Evolutionary conservation across 257 asterid species (phyloP).

Genomic region (Buddleja alternifolia): DNA sequence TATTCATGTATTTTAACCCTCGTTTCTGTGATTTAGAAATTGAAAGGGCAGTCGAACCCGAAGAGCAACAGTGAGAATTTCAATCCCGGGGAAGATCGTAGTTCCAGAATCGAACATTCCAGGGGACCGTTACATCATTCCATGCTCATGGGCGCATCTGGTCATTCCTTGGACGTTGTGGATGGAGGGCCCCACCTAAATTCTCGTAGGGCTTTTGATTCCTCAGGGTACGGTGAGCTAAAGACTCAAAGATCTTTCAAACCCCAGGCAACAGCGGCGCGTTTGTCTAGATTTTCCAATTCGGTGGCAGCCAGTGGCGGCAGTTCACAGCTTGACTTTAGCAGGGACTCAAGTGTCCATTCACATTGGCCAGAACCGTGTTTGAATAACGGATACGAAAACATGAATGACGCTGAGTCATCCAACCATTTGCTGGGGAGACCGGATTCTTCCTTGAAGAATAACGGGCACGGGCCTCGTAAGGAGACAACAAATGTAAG

Average conservation of each 20-base stretch:
- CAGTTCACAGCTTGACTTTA: slow-evolving; percentile 63
- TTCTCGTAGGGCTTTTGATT: slow-evolving; percentile 41
- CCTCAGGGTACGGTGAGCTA: slow-evolving; percentile 49
- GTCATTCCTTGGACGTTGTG: slow-evolving; percentile 29
- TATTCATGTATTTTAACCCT: not conserved
- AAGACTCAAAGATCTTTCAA: slow-evolving; percentile 54
- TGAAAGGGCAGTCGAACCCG: slow-evolving; percentile 53
- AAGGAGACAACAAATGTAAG: slow-evolving; percentile 53
- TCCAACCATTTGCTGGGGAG: slow-evolving; percentile 65
- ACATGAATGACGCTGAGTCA: slow-evolving; percentile 53
- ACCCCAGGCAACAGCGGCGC: slow-evolving; percentile 55
- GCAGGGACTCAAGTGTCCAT: slow-evolving; percentile 49
- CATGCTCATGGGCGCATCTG: slow-evolving; percentile 41
- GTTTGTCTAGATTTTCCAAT: slow-evolving; percentile 72
- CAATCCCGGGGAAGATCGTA: slow-evolving; percentile 53
- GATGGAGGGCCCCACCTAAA: slow-evolving; percentile 33
- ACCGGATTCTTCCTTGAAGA: slow-evolving; percentile 46
- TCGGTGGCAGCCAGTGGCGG: slow-evolving; percentile 68
- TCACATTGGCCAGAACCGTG: slow-evolving; percentile 51
- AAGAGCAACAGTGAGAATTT: slow-evolving; percentile 63
- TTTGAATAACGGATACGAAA: slow-evolving; percentile 41
- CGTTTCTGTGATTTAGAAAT: slow-evolving; percentile 43
- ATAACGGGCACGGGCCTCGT: slow-evolving; percentile 46
- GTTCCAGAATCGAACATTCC: slow-evolving; percentile 52
- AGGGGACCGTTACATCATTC: slow-evolving; percentile 40